Conservation (phyloP, 257 asterid species). For the Linaria vulgaris region DNA sequence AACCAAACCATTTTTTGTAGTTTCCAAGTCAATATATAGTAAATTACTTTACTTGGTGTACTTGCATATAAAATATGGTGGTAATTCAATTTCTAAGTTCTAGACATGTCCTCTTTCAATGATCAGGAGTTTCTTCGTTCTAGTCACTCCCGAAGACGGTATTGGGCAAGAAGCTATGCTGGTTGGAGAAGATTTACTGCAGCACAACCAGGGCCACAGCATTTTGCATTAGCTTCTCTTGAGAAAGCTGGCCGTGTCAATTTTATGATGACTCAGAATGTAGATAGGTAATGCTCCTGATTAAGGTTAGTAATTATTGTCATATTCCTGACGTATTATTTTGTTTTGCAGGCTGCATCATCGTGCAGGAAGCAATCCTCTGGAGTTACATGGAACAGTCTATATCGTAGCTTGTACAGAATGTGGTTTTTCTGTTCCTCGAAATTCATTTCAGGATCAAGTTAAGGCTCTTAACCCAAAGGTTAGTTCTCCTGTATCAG, state of each 20-base stretch:
- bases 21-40: not conserved
- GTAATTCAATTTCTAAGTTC: constrained; percentile 15
- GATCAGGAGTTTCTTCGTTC: constrained; percentile 79
- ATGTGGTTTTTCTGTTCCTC: constrained; percentile 75
- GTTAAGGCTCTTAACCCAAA: constrained; percentile 84
- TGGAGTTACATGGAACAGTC: constrained; percentile 95
- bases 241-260: constrained; percentile 75
- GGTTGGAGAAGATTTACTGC: constrained; percentile 94
- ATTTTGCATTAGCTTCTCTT: constrained; percentile 79
- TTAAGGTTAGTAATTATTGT: constrained; percentile 21
- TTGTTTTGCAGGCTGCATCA: constrained; percentile 75
- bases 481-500: constrained; percentile 52
- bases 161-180: constrained; percentile 99
- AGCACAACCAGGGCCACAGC: constrained; percentile 89
- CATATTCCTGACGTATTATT: constrained; percentile 13
- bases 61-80: too few species aligned
- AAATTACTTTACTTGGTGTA: not conserved
- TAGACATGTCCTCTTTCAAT: constrained; percentile 19
- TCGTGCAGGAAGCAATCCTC: constrained; percentile 94
- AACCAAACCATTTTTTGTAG: not conserved
- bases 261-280: constrained; percentile 86
- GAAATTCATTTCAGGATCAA: constrained; percentile 79
- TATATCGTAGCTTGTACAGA: constrained; percentile 74
- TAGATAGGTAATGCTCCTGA: constrained; percentile 65
- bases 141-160: constrained; percentile 70